phyloP scores from a whole-genome alignment of 1,284 basidiomycete genomes.

The Taiwanofungus camphoratus region DNA sequence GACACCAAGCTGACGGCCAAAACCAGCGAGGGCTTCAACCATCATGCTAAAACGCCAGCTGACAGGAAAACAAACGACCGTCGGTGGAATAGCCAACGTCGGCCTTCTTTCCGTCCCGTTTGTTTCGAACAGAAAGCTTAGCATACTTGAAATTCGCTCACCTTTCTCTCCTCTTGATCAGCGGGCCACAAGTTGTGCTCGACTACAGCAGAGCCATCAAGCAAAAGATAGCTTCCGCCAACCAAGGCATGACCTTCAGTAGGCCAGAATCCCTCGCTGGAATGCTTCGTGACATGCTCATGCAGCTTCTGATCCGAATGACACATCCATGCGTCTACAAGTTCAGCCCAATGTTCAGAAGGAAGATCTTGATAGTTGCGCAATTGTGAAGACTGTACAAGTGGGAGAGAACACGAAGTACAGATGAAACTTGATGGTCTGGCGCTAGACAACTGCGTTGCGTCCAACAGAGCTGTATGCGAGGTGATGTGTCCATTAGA shows the following conservation, averaged over 20 bases:
- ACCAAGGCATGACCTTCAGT: constrained; percentile 65
- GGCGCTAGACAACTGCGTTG: constrained; percentile 49
- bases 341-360: constrained; percentile 94
- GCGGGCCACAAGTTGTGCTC: constrained; percentile 47
- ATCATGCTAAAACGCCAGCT: constrained; percentile 15
- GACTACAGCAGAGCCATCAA: constrained; percentile 57
- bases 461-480: constrained; percentile 51
- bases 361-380: constrained; percentile 77
- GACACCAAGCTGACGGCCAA: constrained; percentile 24
- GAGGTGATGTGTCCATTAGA: background rate
- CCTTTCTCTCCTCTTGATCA: constrained; percentile 37
- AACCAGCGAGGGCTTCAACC: constrained; percentile 52
- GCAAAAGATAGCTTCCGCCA: constrained; percentile 80
- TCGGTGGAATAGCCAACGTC: constrained; percentile 68
- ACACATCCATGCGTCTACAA: constrained; percentile 98
- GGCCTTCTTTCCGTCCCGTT: constrained; percentile 84
- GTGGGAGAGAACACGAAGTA: constrained; percentile 69
- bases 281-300: constrained; percentile 60
- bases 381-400: constrained; percentile 49
- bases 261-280: constrained; percentile 79
- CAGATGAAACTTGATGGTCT: constrained; percentile 63
- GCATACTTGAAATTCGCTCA: constrained; percentile 35
- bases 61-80: constrained; percentile 37
- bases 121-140: constrained; percentile 15
- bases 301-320: constrained; percentile 84